Conservation (phyloP, 441 rosid genomes). For the Adansonia madagascariensis region DNA sequence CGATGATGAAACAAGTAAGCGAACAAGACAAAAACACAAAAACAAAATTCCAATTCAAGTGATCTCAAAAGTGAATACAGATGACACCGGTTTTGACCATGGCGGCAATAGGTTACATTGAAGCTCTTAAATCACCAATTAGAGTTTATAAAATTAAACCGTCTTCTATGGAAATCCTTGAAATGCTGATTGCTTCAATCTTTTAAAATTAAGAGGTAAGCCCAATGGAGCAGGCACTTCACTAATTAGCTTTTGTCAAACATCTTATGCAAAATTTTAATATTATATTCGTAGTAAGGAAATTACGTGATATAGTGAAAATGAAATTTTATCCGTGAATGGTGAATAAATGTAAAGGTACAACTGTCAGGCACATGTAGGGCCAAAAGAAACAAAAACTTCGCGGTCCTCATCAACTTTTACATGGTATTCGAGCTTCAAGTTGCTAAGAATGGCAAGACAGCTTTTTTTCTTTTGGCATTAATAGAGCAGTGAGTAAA, state of each 20-base stretch:
- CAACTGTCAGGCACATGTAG: background rate
- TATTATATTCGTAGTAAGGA: background rate
- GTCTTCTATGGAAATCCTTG: background rate
- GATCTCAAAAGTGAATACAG: background rate
- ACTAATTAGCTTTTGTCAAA: background rate
- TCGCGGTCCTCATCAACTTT: background rate
- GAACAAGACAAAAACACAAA: background rate
- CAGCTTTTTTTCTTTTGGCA: background rate
- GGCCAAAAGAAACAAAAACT: background rate
- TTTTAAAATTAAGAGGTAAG: background rate
- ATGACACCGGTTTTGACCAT: background rate
- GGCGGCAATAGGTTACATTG: background rate
- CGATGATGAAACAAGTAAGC: background rate
- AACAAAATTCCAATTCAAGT: background rate
- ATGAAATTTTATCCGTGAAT: background rate
- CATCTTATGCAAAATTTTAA: background rate
- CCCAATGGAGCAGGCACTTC: background rate
- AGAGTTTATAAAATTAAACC: background rate
- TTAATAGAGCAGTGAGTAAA: background rate
- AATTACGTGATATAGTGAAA: background rate
- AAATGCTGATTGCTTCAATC: background rate
- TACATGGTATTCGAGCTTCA: background rate
- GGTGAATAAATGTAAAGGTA: background rate
- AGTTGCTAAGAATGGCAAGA: background rate
- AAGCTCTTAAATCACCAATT: background rate